These are phyloP conservation scores for Suhomyces tanzawaensis DNA, from an alignment of 805 yeast genomes.

Conservation along the genomic window DNA sequence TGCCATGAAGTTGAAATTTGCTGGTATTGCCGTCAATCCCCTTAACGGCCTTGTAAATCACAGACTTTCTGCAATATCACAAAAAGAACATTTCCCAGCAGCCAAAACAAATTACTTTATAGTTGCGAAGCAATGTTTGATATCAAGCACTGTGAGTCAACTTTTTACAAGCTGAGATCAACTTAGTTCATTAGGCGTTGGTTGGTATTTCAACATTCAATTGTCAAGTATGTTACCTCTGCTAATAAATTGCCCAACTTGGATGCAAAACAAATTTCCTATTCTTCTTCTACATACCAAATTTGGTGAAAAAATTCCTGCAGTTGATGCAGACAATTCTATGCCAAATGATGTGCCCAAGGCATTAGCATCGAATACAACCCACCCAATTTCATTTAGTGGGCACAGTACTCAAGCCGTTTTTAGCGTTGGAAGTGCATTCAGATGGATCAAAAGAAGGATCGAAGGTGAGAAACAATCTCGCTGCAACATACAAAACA, in stretches of 20 bases:
- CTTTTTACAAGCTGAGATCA: constrained; percentile 1
- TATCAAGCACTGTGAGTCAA: background rate
- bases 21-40: constrained; percentile 31
- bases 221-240: constrained; percentile 1
- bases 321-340: constrained; percentile 4
- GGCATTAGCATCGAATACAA: constrained; percentile 12
- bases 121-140: constrained; percentile 3
- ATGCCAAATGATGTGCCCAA: constrained; percentile 11
- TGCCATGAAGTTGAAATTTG: constrained; percentile 24
- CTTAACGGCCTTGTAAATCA: constrained; percentile 30
- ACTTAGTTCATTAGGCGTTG: too few species aligned
- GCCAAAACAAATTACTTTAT: background rate
- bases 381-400: constrained; percentile 2
- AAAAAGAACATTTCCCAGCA: constrained; percentile 4
- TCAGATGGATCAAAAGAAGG: constrained; percentile 17
- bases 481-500: too few species aligned
- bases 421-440: constrained; percentile 14
- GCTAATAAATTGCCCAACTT: background rate
- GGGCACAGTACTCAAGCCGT: constrained; percentile 18
- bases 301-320: constrained; percentile 12
- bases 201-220: background rate
- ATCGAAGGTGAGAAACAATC: constrained; percentile 11
- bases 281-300: constrained; percentile 10
- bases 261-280: constrained; percentile 9
- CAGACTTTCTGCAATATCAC: constrained; percentile 15